These are phyloP conservation scores for Cryptococcus hybrid DNA, from an alignment of 1,284 basidiomycete species.

Conservation along the genomic window DNA sequence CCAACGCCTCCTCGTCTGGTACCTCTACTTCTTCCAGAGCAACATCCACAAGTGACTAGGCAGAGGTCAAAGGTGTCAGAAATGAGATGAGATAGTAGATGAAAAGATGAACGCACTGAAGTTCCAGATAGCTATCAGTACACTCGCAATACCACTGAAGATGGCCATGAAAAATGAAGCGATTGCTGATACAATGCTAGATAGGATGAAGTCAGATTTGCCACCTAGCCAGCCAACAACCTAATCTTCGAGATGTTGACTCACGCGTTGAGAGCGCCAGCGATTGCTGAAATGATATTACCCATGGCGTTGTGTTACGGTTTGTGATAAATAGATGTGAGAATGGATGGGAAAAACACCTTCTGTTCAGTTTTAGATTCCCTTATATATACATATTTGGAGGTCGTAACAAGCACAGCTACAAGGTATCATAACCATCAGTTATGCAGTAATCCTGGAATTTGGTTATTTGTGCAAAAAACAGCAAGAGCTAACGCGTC, in stretches of 20 bases:
- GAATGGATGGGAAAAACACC: too few species aligned
- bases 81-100: background rate
- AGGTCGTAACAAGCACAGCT: too few species aligned
- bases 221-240: background rate
- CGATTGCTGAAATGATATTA: constrained; percentile 38
- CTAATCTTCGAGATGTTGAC: background rate
- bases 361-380: too few species aligned
- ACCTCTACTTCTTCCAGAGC: constrained; percentile 20
- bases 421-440: too few species aligned
- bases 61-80: background rate
- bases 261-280: constrained; percentile 22
- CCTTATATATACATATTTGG: too few species aligned
- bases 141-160: constrained; percentile 34
- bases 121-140: constrained; percentile 37
- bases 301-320: constrained; percentile 19
- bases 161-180: constrained; percentile 33
- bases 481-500: too few species aligned
- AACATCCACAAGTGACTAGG: constrained; percentile 26
- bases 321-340: background rate
- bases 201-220: background rate
- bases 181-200: constrained; percentile 17
- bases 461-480: too few species aligned
- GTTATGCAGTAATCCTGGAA: too few species aligned
- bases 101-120: constrained; percentile 18
- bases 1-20: constrained; percentile 22